Evolutionary conservation across 75 land plant genomes (phyloP).

Genomic region (Ceratopteris richardii): DNA sequence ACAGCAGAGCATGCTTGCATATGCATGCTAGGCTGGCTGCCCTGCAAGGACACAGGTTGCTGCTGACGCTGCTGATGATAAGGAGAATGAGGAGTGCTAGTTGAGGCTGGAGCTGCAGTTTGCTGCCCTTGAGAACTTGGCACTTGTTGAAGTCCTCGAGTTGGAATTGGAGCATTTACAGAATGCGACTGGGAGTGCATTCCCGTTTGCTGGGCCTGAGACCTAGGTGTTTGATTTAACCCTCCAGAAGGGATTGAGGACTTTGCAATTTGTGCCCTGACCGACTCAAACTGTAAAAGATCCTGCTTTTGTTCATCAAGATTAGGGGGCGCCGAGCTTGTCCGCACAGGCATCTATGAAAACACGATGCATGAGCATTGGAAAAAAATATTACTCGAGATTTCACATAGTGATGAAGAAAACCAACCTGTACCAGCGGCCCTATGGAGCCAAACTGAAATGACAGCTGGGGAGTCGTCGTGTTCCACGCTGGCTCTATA

Average conservation of each 20-base stretch:
- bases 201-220: neutral
- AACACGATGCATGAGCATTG: neutral
- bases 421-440: constrained; percentile 33
- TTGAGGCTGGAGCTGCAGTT: neutral
- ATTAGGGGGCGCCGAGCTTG: constrained; percentile 98
- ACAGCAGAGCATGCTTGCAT: constrained; percentile 33
- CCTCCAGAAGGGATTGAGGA: neutral
- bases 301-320: constrained; percentile 85
- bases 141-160: too few relatives aligned
- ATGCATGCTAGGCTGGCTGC: too few relatives aligned
- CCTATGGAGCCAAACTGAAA: constrained; percentile 66
- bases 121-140: too few relatives aligned
- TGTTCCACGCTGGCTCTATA: neutral
- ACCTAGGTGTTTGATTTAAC: neutral
- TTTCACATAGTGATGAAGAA: neutral
- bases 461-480: constrained; percentile 7
- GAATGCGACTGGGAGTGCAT: too few relatives aligned
- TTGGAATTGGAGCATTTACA: too few relatives aligned
- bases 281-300: constrained; percentile 41
- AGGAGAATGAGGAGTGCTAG: constrained; percentile 6
- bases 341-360: constrained; percentile 26
- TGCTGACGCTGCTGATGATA: neutral
- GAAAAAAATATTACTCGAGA: neutral
- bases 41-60: too few relatives aligned
- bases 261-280: constrained; percentile 4